phyloP scores from a whole-genome alignment of 148 eudicot genomes.

The Rheum nobile region DNA sequence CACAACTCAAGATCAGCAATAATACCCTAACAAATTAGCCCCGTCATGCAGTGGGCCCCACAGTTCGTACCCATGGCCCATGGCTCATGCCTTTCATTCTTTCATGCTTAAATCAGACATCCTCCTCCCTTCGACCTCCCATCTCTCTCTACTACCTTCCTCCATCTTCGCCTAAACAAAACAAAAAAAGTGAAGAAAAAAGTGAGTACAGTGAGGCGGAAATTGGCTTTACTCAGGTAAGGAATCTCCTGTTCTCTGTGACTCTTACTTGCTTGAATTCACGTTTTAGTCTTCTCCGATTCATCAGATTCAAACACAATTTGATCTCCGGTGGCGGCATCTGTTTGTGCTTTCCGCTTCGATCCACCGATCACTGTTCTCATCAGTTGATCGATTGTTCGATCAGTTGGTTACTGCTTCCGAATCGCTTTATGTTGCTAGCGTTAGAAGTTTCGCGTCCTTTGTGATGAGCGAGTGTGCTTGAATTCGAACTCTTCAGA shows the following conservation, averaged over 20 bases:
- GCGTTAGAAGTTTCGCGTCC: neutral
- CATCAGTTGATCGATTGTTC: neutral
- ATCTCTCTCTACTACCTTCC: neutral
- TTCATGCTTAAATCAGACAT: neutral
- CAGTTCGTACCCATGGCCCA: neutral
- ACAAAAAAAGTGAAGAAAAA: neutral
- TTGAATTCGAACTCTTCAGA: neutral
- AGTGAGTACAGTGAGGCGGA: neutral
- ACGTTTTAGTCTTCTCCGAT: too few relatives aligned
- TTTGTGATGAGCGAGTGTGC: neutral
- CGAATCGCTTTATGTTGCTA: neutral
- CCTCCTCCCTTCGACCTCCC: neutral
- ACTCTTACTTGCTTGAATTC: neutral
- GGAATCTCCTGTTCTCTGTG: constrained; percentile 2
- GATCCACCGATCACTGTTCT: neutral
- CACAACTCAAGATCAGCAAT: neutral
- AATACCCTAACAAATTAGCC: neutral
- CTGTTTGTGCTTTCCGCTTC: neutral
- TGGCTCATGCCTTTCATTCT: neutral
- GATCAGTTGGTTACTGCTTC: neutral
- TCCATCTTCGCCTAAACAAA: neutral
- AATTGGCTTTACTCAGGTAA: constrained; percentile 11
- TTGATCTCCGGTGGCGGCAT: neutral
- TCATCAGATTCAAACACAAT: neutral
- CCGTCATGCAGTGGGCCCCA: neutral